These are phyloP conservation scores for Saccharum hybrid DNA, from an alignment of 202 grass and related monocot genomes.

Conservation along the genomic window DNA sequence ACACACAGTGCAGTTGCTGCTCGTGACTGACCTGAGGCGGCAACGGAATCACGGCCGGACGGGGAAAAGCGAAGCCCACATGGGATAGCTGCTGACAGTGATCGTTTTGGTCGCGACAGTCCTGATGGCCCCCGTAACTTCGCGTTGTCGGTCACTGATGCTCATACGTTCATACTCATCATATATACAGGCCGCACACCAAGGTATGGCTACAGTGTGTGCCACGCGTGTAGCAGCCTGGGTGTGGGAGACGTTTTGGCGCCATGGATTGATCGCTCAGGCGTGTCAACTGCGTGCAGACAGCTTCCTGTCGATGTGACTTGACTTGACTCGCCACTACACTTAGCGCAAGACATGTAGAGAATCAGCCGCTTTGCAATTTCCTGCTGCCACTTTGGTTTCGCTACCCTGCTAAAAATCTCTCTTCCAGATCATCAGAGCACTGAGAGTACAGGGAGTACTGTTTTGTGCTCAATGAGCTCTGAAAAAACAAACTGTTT, in stretches of 20 bases:
- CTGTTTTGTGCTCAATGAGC: too few relatives aligned
- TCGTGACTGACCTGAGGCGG: neutral
- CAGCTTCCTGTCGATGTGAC: neutral
- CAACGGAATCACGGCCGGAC: neutral
- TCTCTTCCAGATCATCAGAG: neutral
- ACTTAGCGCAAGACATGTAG: neutral
- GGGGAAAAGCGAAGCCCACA: neutral
- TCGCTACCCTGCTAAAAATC: neutral
- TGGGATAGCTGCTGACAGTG: neutral
- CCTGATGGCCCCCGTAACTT: neutral
- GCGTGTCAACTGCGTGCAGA: too few relatives aligned
- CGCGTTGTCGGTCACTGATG: neutral
- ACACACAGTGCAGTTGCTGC: neutral
- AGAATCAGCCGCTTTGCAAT: neutral
- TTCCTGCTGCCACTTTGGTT: too few relatives aligned
- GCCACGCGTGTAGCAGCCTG: neutral
- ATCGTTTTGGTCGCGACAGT: neutral
- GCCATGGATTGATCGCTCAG: neutral
- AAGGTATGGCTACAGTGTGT: neutral
- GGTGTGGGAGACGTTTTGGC: neutral
- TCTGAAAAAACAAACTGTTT: too few relatives aligned
- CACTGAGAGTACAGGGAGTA: neutral
- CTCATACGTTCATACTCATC: too few relatives aligned
- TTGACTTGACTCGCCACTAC: neutral
- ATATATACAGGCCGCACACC: neutral